Evolutionary conservation across 2,329 filamentous ascomycete genomes (phyloP), one percentile per base, ranked within the genome.

Genomic region (Pseudogymnoascus sp.): DNA sequence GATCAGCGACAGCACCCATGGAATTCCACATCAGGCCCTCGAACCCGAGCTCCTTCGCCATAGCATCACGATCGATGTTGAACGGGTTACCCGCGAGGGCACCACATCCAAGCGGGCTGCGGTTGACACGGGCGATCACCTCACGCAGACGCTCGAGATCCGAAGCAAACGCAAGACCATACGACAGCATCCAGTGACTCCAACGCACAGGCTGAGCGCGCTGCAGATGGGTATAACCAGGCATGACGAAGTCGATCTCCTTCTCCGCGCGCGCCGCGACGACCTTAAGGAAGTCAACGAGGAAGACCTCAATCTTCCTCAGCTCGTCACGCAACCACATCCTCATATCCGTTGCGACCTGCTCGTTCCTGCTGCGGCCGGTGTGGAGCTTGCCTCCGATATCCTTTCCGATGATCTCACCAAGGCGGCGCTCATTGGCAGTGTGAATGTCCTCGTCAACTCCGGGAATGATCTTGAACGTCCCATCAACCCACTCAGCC

Each of bases 311-410:
- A 61, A 96, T 84, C 67, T 81, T 80, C 63, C 82, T 82, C 64
- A 96, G 79, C 77, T 89, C 83, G 67, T 93, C 87, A 46, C 91
- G 83, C 67, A 96, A 78, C 91, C 91, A 97, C 74, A 96, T 80
- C 66, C 91, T 87, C 89, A 96, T 93, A 71, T 96, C 91, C 21
- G 89, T 93, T 59, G 88, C 91, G 63, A 96, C 86, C 77, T 96
- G 92, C 77, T 97, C 92, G 72, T 96, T 96, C 69, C 92, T 84
- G 75, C 89, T 93, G 61, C 93, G 88, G 46, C 88, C 88, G 2
- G 92, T 96, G 77, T 96, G 93, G 64, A 96, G 84, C 79, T 96
- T 96, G 23, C 93, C 91, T 0, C 88, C 91, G 64, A 89, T 86
- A 25, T 92, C 85, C 75, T 89, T 93, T 71, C 92, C 91, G 66